Percentiles rank a stretch among this genome's conserved stretches.
phyloP scores from a whole-genome alignment of 352 stramenopile genomes.

The Pelagophyceae sp. region DNA sequence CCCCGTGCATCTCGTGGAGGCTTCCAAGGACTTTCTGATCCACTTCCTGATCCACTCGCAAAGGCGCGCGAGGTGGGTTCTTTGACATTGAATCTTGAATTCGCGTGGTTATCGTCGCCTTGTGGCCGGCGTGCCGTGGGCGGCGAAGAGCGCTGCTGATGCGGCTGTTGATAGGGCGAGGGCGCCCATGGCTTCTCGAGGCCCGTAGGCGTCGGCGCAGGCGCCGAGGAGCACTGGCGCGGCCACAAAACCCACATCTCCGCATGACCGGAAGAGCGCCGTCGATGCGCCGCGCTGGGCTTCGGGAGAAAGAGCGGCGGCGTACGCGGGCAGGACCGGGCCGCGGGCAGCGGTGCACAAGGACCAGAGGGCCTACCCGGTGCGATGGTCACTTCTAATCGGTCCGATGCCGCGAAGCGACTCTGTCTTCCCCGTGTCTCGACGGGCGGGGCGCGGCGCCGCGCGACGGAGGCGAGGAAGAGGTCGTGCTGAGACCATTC shows the following conservation, averaged over 20 bases:
- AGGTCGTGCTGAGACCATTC: background rate
- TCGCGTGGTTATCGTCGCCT: no score
- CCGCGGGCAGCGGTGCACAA: background rate
- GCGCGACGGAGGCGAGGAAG: slow-evolving; percentile 1
- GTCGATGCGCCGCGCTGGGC: background rate
- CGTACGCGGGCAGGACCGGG: slow-evolving; percentile 5
- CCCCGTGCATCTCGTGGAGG: no score
- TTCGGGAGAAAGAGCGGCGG: background rate
- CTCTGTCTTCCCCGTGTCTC: no score
- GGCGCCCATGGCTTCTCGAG: background rate
- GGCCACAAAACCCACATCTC: slow-evolving; percentile 12
- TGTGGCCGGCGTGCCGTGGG: background rate
- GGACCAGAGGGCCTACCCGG: background rate
- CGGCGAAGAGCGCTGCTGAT: background rate
- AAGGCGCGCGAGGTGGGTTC: no score
- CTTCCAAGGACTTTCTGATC: no score
- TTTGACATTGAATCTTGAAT: no score
- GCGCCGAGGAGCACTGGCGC: background rate
- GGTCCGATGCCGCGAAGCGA: no score
- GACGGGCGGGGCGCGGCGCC: no score
- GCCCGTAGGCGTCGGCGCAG: background rate
- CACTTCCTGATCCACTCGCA: no score
- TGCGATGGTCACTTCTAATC: no score
- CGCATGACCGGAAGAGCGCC: background rate
- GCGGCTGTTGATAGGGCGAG: background rate